Evolutionary conservation across 495 filamentous ascomycete genomes (phyloP).

Genomic region (Oidiodendron maius): DNA sequence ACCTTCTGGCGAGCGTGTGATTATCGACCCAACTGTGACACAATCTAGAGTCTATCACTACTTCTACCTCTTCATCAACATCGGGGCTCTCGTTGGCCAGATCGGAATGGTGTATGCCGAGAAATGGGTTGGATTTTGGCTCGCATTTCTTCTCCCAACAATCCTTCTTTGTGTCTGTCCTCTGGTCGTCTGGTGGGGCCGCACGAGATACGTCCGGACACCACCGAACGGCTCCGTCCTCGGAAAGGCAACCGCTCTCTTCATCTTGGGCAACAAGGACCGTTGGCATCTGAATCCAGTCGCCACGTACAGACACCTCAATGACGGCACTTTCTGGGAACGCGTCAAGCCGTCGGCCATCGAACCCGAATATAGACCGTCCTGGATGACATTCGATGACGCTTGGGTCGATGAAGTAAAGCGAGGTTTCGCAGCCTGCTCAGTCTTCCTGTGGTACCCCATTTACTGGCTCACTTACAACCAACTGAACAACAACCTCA

Average conservation of each 20-base stretch:
- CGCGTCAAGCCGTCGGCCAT: constrained; percentile 45
- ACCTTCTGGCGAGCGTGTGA: constrained; percentile 54
- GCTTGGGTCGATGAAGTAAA: constrained; percentile 67
- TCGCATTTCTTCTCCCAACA: constrained; percentile 60
- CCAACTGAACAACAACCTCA: constrained; percentile 56
- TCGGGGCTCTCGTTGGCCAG: constrained; percentile 40
- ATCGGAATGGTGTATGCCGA: constrained; percentile 57
- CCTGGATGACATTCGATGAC: constrained; percentile 65
- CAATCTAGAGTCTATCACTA: constrained; percentile 54
- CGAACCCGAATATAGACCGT: constrained; percentile 28
- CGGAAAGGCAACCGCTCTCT: constrained; percentile 47
- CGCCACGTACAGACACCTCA: constrained; percentile 46
- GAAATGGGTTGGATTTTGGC: constrained; percentile 72
- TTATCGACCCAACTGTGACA: constrained; percentile 64
- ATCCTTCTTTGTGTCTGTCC: constrained; percentile 53
- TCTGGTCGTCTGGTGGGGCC: constrained; percentile 54
- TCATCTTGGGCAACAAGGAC: constrained; percentile 53
- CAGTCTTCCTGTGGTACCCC: constrained; percentile 56
- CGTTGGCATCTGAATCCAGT: constrained; percentile 50
- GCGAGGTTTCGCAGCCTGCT: constrained; percentile 63
- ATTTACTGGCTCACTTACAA: constrained; percentile 46
- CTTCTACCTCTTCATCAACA: constrained; percentile 68
- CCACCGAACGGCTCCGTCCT: constrained; percentile 62
- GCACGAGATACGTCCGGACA: constrained; percentile 48
- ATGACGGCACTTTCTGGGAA: constrained; percentile 50